Conservation (phyloP, 805 yeast genomes). For the Saturnispora quitensis region DNA sequence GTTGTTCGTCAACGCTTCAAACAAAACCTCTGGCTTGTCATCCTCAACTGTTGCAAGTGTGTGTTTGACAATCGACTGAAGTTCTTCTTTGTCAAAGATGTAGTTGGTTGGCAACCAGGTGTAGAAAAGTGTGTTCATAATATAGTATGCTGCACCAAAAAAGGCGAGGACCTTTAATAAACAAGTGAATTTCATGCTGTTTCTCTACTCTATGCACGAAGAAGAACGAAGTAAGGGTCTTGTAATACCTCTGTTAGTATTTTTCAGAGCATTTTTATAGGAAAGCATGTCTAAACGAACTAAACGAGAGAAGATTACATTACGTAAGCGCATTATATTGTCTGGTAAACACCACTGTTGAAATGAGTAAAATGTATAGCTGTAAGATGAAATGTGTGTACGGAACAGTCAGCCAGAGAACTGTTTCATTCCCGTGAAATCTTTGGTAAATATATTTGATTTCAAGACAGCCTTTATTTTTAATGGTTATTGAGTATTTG, state of each 20-base stretch:
- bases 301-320: background rate
- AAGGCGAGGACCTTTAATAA: background rate
- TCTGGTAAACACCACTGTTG: too few species aligned
- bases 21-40: conserved; percentile 50
- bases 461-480: too few species aligned
- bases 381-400: too few species aligned
- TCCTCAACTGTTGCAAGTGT: conserved; percentile 47
- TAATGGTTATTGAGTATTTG: too few species aligned
- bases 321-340: background rate
- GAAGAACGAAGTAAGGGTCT: background rate
- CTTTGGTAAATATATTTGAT: too few species aligned
- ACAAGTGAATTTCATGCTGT: background rate
- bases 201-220: background rate
- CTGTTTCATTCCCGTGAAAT: too few species aligned
- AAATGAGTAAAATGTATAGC: too few species aligned
- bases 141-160: conserved; percentile 19
- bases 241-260: background rate
- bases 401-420: too few species aligned
- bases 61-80: conserved; percentile 50
- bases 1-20: conserved; percentile 50
- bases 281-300: background rate
- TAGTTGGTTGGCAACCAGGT: conserved; percentile 65
- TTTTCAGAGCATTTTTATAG: background rate
- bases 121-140: conserved; percentile 35
- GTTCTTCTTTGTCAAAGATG: conserved; percentile 56